Conservation (phyloP, 345 rosid species). For the Syzygium oleosum region DNA sequence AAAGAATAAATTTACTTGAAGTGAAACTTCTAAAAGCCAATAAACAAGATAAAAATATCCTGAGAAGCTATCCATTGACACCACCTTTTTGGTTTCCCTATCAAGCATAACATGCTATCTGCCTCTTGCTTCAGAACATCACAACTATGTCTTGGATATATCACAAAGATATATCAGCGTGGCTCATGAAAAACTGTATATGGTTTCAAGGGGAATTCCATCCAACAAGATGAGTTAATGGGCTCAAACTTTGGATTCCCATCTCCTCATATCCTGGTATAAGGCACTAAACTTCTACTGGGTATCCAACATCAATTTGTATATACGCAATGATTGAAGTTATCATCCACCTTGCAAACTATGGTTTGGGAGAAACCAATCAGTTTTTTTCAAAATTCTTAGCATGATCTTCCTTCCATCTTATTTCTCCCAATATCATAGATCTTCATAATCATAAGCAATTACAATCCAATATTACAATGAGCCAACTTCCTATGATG, state of each 20-base stretch:
- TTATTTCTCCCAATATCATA: neutral
- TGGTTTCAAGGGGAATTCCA: neutral
- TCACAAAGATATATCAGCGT: neutral
- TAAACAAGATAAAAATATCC: neutral
- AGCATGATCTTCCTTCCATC: neutral
- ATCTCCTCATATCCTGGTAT: neutral
- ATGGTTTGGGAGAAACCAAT: neutral
- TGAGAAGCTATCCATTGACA: neutral
- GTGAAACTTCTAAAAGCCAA: neutral
- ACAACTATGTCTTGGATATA: neutral
- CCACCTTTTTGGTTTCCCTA: neutral
- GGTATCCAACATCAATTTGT: neutral
- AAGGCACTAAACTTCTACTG: neutral
- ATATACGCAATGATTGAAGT: neutral
- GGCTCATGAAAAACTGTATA: neutral
- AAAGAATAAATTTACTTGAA: neutral
- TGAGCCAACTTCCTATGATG: neutral
- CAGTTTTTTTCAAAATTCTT: neutral
- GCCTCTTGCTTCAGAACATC: neutral
- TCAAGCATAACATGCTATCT: neutral
- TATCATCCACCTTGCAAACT: neutral
- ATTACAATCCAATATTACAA: neutral
- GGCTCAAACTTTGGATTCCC: neutral
- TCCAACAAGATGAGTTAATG: neutral
- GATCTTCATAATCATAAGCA: neutral